phyloP scores from a whole-genome alignment of 2,329 filamentous ascomycete genomes.

The Grosmannia huntii region DNA sequence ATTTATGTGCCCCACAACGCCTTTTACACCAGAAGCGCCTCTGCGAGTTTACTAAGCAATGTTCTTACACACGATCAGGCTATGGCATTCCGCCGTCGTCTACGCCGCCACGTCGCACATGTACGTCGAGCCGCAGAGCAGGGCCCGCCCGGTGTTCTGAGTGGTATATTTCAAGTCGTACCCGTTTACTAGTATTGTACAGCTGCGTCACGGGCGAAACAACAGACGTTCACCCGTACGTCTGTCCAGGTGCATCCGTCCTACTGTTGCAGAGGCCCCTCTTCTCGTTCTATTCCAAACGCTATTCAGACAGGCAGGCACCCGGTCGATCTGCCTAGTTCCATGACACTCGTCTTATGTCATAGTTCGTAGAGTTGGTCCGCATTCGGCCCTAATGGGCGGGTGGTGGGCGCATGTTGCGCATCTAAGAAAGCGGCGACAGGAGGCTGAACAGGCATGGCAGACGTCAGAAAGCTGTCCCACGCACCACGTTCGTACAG shows the following conservation, averaged over 20 bases:
- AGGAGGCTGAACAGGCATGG: constrained; percentile 33
- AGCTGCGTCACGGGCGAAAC: constrained; percentile 1
- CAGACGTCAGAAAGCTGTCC: background rate
- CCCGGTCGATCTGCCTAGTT: background rate
- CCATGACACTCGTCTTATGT: background rate
- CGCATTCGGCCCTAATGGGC: background rate
- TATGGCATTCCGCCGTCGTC: too few relatives aligned
- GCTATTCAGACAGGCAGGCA: background rate
- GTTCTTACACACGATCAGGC: too few relatives aligned
- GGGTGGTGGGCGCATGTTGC: background rate
- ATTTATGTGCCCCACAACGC: too few relatives aligned
- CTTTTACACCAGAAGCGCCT: too few relatives aligned
- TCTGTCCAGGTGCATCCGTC: background rate
- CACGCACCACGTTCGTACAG: too few relatives aligned
- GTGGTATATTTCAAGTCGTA: constrained; percentile 8
- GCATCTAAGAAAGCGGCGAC: constrained; percentile 47
- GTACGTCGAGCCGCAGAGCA: too few relatives aligned
- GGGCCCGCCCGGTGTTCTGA: background rate
- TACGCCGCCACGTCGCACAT: too few relatives aligned
- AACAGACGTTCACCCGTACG: background rate
- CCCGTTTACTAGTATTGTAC: constrained; percentile 7
- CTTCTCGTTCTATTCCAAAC: background rate
- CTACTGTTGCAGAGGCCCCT: background rate
- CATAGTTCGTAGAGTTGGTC: background rate
- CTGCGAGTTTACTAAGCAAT: too few relatives aligned